These are phyloP conservation scores for Skeletonema potamos DNA, from an alignment of 108 stramenopile species.

Conservation along the genomic window DNA sequence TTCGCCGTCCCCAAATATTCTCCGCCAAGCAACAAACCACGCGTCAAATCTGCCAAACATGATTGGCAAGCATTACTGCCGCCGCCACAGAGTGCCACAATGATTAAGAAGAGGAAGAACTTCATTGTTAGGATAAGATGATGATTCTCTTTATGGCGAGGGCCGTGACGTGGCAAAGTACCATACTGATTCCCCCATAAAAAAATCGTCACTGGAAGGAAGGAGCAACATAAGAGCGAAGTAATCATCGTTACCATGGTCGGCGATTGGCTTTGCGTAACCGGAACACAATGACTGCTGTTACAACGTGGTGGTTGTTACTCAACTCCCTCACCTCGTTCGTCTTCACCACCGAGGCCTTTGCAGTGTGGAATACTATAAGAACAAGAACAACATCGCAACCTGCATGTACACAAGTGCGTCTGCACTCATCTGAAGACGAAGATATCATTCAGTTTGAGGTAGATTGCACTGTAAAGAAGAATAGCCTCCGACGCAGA, in stretches of 20 bases:
- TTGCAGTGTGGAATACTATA: not conserved
- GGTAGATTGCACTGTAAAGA: not conserved
- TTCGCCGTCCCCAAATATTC: not conserved
- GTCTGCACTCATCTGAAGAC: not conserved
- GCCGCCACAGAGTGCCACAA: not conserved
- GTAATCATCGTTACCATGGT: too few relatives aligned
- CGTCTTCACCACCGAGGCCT: not conserved
- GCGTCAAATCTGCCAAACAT: constrained; percentile 15
- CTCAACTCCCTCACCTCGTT: not conserved
- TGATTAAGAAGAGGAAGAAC: not conserved
- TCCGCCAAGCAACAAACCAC: not conserved
- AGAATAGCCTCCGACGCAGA: not conserved
- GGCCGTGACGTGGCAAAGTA: too few relatives aligned
- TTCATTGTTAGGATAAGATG: not conserved
- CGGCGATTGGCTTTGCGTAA: too few relatives aligned
- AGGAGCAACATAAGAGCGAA: too few relatives aligned
- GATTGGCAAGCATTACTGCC: constrained; percentile 30
- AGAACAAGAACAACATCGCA: not conserved
- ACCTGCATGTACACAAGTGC: not conserved
- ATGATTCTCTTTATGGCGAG: too few relatives aligned
- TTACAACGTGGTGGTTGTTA: not conserved
- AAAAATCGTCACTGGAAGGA: too few relatives aligned
- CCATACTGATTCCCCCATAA: too few relatives aligned
- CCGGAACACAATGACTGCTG: not conserved
- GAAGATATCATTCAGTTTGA: not conserved